A percentile compares a stretch with the other conserved stretches of the same genome.
Conservation (phyloP, 2,329 filamentous ascomycete species). For the Penicillium fuscoglaucum region DNA sequence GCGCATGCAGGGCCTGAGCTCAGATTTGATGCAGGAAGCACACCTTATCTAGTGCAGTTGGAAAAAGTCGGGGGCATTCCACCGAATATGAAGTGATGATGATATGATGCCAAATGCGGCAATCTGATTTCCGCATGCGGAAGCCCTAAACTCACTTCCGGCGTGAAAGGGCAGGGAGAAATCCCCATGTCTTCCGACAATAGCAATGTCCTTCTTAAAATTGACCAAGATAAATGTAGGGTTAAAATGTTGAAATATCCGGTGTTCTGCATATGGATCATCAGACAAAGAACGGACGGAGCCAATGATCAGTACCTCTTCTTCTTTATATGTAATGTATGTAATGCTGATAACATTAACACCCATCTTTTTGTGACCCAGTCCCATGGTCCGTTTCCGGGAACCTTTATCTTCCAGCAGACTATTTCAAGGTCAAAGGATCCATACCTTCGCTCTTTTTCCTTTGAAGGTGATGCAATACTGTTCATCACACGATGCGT, state of each 20-base stretch:
- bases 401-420: constrained; percentile 20
- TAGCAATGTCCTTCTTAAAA: constrained; percentile 4
- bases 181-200: constrained; percentile 10
- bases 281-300: constrained; percentile 20
- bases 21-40: not conserved
- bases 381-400: constrained; percentile 35
- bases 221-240: constrained; percentile 3
- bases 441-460: constrained; percentile 17
- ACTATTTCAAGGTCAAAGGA: constrained; percentile 35
- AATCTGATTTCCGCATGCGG: constrained; percentile 31
- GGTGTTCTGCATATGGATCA: constrained; percentile 23
- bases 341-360: constrained; percentile 36
- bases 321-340: constrained; percentile 18
- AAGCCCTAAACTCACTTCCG: constrained; percentile 18
- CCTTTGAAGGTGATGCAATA: constrained; percentile 8
- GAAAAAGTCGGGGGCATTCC: constrained; percentile 7
- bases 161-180: constrained; percentile 10
- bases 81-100: constrained; percentile 21
- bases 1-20: constrained; percentile 3
- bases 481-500: constrained; percentile 30
- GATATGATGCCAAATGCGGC: constrained; percentile 29
- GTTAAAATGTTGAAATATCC: constrained; percentile 2
- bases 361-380: constrained; percentile 28
- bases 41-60: not conserved
- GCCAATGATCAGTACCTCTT: constrained; percentile 12